These are phyloP conservation scores for Moelleriella libera DNA, from an alignment of 2,329 filamentous ascomycete genomes.

Conservation along the genomic window DNA sequence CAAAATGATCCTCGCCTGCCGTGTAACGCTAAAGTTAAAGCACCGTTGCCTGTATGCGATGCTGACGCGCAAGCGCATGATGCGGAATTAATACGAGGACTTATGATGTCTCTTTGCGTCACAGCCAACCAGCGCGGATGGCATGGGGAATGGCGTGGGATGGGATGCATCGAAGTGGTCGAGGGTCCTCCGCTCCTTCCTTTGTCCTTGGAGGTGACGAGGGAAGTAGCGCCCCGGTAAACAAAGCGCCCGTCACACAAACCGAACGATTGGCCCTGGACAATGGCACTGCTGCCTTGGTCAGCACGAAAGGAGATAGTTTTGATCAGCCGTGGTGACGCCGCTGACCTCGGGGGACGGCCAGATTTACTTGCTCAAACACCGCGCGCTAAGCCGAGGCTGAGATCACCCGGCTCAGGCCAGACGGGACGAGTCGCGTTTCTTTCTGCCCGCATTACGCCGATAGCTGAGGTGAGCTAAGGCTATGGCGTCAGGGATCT, in stretches of 20 bases:
- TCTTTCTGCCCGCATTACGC: neutral
- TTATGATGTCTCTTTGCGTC: neutral
- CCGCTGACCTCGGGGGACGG: neutral
- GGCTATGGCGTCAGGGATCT: neutral
- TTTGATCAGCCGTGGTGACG: neutral
- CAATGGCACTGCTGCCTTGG: too few species aligned
- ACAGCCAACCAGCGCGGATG: neutral
- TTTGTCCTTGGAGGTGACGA: neutral
- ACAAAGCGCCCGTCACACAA: neutral
- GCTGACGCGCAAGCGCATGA: neutral
- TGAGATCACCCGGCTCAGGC: neutral
- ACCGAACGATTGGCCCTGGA: neutral
- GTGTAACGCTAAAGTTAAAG: neutral
- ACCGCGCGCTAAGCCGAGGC: neutral
- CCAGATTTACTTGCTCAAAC: slow-evolving; percentile 1
- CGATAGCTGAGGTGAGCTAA: neutral
- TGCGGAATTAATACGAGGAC: neutral
- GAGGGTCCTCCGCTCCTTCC: neutral
- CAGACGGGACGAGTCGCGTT: neutral
- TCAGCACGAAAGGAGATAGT: neutral
- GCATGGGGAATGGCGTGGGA: neutral
- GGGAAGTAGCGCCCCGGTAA: neutral
- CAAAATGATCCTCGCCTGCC: neutral
- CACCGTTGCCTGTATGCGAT: neutral
- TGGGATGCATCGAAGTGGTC: neutral